Base-by-base conservation (phyloP, 805 yeast species). In the Komagataella kurtzmanii region DNA sequence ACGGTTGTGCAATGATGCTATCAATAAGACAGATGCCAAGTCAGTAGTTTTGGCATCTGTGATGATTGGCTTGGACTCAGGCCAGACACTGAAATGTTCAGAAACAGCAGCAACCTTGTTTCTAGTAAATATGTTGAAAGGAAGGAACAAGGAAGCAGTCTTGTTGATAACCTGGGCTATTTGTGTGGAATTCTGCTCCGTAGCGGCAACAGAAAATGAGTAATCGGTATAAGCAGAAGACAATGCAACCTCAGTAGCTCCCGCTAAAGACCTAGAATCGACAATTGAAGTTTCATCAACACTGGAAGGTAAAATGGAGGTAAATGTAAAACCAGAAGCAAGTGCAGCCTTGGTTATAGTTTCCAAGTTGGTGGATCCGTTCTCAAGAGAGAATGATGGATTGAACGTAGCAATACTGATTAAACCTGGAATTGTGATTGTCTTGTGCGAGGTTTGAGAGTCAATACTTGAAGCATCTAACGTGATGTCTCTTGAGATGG, bases 1-100 rank as follows among this genome's bases (percentile, higher is more conserved):
- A 62, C 95, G 79, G 69, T 73, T 77, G 74, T 87, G 89, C 64
- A 91, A 76, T 24, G 96, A 85, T 47, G 97, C 96, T 69, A 91
- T 74, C 61, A 91, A 76, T 65, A 91, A 72, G 47, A 90, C 84
- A 3, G 96, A 86, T n/a, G 98, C 98, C 62, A 91, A 74, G 61
- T 88, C 91, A 45, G 97, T 86, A 23, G 91, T 83, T 65, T 80
- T 82, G 49, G 98, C 97, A 68, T 91, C 97, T 46, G 97, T 88
- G 56, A 90, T 76, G 54, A 91, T 84, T 54, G 93, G 91, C 71
- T 88, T 89, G 60, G 68, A 68, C 50, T 75, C 73, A 51, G 96
- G 96, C 97, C 97, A 90, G 43, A 79, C 71, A 56, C 83, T 80
- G 61, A 89, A 81, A 59, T 87, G 95, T 30, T 84, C 75, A 24